A percentile compares a stretch with the other conserved stretches of the same genome.
Conservation (phyloP, 192 early-diverging fungal species). For the Dissophora globulifera region DNA sequence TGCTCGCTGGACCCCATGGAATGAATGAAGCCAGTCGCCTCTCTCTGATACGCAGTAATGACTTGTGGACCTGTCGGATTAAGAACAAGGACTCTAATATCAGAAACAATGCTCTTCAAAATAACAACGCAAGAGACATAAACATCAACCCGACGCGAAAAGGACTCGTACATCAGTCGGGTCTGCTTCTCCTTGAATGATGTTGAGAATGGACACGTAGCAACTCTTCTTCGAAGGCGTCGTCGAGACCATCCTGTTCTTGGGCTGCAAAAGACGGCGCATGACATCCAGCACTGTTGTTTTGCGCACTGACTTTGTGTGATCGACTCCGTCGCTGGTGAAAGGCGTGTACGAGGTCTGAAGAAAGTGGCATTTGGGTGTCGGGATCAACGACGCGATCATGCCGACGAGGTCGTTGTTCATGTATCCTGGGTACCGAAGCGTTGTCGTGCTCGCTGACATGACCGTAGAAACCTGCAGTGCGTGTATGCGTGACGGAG, state of each 20-base stretch:
- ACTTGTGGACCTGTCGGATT: slow-evolving; percentile 91
- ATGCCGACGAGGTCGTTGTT: slow-evolving; percentile 98
- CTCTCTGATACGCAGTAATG: slow-evolving; percentile 93
- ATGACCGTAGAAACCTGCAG: slow-evolving; percentile 98
- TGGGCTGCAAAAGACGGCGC: slow-evolving; percentile 94
- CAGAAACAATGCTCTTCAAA: too few species aligned
- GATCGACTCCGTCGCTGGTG: slow-evolving; percentile 89
- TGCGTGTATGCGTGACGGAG: too few species aligned
- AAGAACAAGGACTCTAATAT: background rate
- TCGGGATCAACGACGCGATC: slow-evolving; percentile 95
- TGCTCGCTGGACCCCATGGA: slow-evolving; percentile 99
- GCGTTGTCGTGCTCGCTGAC: slow-evolving; percentile 94
- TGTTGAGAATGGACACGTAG: slow-evolving; percentile 98
- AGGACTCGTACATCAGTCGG: slow-evolving; percentile 90
- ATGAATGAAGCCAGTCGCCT: slow-evolving; percentile 95
- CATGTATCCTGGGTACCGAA: slow-evolving; percentile 99
- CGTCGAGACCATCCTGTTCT: slow-evolving; percentile 98
- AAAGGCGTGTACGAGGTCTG: slow-evolving; percentile 98
- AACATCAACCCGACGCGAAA: too few species aligned
- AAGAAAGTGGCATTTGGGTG: slow-evolving; percentile 97
- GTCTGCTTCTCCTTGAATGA: slow-evolving; percentile 99
- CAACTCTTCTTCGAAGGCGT: slow-evolving; percentile 91
- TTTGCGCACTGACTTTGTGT: slow-evolving; percentile 93
- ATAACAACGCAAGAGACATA: too few species aligned
- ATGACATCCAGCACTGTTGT: slow-evolving; percentile 99